Evolutionary conservation across 306 rosid species (phyloP), one percentile per base, ranked within the genome.

Genomic region (Cucumis hystrix): DNA sequence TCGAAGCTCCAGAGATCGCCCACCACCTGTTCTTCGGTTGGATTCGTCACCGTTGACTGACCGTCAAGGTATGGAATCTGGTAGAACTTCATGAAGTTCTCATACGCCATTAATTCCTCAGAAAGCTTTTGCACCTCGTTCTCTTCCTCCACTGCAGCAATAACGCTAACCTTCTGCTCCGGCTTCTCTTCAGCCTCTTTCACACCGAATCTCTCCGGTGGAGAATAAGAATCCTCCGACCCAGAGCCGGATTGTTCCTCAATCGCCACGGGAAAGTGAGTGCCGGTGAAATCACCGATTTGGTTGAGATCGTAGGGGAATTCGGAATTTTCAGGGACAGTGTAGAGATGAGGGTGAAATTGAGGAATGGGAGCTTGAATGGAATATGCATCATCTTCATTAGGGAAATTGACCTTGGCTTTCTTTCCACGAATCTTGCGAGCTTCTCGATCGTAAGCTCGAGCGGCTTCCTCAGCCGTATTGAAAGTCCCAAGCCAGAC

Each of bases 401-500:
- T 92, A 41, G 96, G 97, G 74, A 94, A 94, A 81, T 94, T 94
- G 23, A 94, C 96, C 81, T 94, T 94, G 23, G 97, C 98, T 68
- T 94, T 92, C 80, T 85, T 87, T 40, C 98, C 97, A 2, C 97
- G 98, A 72, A 94, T 94, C 78, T 81, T 87, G 11, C 98, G 89
- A 76, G 97, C 97, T 37, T 90, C 98, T 12, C 85, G 82, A 70
- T 94, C 98, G 55, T 94, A 94, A 79, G 98, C 98, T 51, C 97
- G 83, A 12, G 98, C 98, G 14, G 98, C 98, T 81, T 94, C 98
- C 82, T 88, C 97, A 0, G 97, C 91, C 1, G 98, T 92, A 86
- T 87, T 87, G 86, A 94, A 94, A 20, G 98, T 91, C 5, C 98
- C 98, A 6, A 94, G 86, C 98, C 97, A 92, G 63, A 94, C 98